phyloP scores from a whole-genome alignment of 1,284 basidiomycete genomes.

The Pterulicium gracile region DNA sequence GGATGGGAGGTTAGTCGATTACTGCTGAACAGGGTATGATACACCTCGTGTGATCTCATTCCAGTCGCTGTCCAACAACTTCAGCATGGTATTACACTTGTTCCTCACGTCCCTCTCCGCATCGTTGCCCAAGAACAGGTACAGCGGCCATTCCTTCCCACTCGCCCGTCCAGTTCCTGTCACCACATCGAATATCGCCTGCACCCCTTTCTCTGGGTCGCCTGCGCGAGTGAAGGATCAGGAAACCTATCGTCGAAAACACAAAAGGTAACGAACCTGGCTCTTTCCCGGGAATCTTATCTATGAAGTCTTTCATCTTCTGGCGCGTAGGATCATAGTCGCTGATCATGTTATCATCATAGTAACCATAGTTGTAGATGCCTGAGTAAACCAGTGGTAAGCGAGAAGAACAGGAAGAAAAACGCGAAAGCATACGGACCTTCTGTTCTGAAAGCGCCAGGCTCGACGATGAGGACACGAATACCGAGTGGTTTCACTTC shows the following conservation, averaged over 20 bases:
- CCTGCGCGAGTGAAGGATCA: conserved; percentile 9
- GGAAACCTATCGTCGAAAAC: neutral
- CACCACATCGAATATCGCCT: conserved; percentile 20
- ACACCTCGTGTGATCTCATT: conserved; percentile 15
- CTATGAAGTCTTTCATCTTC: conserved; percentile 9
- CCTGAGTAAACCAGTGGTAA: neutral
- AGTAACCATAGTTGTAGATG: conserved; percentile 7
- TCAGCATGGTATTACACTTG: conserved; percentile 13
- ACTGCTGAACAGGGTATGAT: conserved; percentile 3
- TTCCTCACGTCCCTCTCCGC: conserved; percentile 15
- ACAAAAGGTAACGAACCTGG: neutral
- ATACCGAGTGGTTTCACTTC: conserved; percentile 20
- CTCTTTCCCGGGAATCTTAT: conserved; percentile 13
- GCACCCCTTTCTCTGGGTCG: conserved; percentile 20
- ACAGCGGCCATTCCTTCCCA: conserved; percentile 15
- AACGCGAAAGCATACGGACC: neutral
- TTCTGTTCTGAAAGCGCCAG: conserved; percentile 21
- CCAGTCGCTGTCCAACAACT: conserved; percentile 18
- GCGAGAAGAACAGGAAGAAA: neutral
- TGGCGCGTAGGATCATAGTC: conserved; percentile 17
- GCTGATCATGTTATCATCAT: conserved; percentile 11
- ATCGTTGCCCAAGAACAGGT: conserved; percentile 19
- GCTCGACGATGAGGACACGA: conserved; percentile 20
- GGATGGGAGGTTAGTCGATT: neutral
- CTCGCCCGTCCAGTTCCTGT: conserved; percentile 17